Conservation (phyloP, 768 basidiomycete genomes). For the Mycena polygramma region DNA sequence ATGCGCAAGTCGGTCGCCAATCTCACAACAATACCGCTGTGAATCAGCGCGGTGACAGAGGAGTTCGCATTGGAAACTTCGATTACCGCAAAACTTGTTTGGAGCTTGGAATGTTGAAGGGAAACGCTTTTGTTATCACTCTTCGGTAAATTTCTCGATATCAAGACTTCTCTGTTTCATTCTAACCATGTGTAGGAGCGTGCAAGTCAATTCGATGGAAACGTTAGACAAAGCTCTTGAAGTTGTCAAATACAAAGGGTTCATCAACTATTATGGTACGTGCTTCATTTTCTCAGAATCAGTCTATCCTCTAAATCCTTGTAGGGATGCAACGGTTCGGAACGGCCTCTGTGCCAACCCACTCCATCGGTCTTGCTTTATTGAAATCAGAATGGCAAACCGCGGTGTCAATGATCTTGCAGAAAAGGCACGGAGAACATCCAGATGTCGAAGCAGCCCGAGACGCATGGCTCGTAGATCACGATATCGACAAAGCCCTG, state of each 20-base stretch:
- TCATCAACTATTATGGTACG: conserved; percentile 97
- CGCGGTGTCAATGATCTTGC: conserved; percentile 86
- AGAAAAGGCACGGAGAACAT: conserved; percentile 90
- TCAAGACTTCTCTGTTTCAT: conserved; percentile 4
- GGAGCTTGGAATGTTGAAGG: conserved; percentile 96
- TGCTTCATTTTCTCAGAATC: conserved; percentile 2
- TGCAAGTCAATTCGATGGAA: conserved; percentile 81
- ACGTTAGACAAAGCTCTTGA: conserved; percentile 82
- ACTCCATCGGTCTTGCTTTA: conserved; percentile 92
- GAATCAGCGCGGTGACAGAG: conserved; percentile 86
- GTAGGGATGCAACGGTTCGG: conserved; percentile 99
- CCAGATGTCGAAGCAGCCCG: conserved; percentile 89
- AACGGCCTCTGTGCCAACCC: conserved; percentile 95
- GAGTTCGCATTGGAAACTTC: conserved; percentile 89
- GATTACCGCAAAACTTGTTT: conserved; percentile 85
- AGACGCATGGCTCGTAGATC: conserved; percentile 89
- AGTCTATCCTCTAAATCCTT: conserved; percentile 31
- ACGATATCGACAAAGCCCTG: conserved; percentile 84
- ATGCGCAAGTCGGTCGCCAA: conserved; percentile 72
- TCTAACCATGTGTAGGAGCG: conserved; percentile 69
- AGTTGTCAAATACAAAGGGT: conserved; percentile 86
- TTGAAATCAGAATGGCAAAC: conserved; percentile 92
- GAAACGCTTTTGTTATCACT: conserved; percentile 96
- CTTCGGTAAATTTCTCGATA: conserved; percentile 70
- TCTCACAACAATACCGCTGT: conserved; percentile 66